phyloP scores from a whole-genome alignment of 2,329 filamentous ascomycete species.

The Drechslerella coelobrocha region DNA sequence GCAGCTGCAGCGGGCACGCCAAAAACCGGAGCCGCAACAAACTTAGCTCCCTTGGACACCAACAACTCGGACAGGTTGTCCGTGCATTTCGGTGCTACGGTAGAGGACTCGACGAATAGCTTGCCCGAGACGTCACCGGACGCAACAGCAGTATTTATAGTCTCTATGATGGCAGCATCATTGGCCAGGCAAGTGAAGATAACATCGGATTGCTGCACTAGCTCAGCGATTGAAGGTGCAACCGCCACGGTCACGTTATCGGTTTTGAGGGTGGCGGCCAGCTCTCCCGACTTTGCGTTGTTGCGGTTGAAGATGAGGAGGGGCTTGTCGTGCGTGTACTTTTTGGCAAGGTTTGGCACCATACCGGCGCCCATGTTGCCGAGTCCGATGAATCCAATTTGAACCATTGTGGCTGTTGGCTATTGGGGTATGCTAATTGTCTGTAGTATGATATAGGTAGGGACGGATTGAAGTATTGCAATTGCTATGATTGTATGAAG shows the following conservation, averaged over 20 bases:
- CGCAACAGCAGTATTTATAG: slow-evolving; percentile 65
- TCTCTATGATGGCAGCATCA: slow-evolving; percentile 73
- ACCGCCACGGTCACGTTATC: slow-evolving; percentile 20
- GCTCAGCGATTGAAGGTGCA: slow-evolving; percentile 69
- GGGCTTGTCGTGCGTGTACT: slow-evolving; percentile 73
- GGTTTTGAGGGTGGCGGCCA: slow-evolving; percentile 63
- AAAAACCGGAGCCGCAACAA: slow-evolving; percentile 78
- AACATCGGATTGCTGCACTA: slow-evolving; percentile 73
- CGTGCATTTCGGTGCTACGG: slow-evolving; percentile 82
- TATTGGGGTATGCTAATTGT: too few species aligned
- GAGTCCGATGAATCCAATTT: slow-evolving; percentile 79
- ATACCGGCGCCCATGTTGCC: slow-evolving; percentile 88
- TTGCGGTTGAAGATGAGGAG: slow-evolving; percentile 84
- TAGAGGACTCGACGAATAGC: slow-evolving; percentile 85
- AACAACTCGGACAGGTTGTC: slow-evolving; percentile 69
- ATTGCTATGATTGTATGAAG: neutral
- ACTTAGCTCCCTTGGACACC: slow-evolving; percentile 69
- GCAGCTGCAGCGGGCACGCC: slow-evolving; percentile 75
- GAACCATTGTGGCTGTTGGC: slow-evolving; percentile 54
- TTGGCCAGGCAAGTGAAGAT: slow-evolving; percentile 83
- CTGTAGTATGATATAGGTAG: too few species aligned
- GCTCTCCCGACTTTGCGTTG: slow-evolving; percentile 68
- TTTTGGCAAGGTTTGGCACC: slow-evolving; percentile 81
- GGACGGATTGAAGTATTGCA: neutral
- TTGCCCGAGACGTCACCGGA: slow-evolving; percentile 69